phyloP scores from a whole-genome alignment of 345 rosid genomes.

The Rhizophora mangle region DNA sequence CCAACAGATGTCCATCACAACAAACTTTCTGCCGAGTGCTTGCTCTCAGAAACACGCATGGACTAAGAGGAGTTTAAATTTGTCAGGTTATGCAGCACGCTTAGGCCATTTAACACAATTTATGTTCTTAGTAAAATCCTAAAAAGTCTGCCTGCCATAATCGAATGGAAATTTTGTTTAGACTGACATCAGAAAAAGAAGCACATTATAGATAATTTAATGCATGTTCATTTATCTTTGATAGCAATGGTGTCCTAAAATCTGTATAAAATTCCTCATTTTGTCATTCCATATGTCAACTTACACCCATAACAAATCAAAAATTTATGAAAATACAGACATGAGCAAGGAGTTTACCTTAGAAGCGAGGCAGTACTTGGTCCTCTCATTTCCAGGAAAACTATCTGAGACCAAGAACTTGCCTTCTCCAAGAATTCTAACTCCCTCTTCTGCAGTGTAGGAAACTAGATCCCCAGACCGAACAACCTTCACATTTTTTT shows the following conservation, averaged over 20 bases:
- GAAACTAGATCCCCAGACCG: conserved; percentile 96
- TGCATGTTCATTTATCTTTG: too few relatives aligned
- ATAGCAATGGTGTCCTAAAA: too few relatives aligned
- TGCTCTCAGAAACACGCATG: neutral
- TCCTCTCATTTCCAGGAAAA: conserved; percentile 95
- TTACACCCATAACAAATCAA: neutral
- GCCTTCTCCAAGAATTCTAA: conserved; percentile 90
- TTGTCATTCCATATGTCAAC: neutral
- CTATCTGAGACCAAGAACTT: conserved; percentile 87
- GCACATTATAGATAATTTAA: too few relatives aligned
- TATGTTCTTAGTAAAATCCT: neutral
- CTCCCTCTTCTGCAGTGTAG: conserved; percentile 96
- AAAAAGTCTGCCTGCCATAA: neutral
- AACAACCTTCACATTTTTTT: conserved; percentile 50
- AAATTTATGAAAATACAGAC: neutral
- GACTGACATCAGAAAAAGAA: neutral
- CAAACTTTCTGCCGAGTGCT: too few relatives aligned
- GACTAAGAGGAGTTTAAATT: neutral
- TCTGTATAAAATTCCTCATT: too few relatives aligned
- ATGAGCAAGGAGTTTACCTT: conserved; percentile 44
- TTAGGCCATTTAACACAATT: neutral
- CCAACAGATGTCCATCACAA: too few relatives aligned
- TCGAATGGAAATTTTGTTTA: neutral
- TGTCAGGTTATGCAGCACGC: neutral
- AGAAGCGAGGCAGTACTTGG: conserved; percentile 94